A percentile compares a stretch with the other conserved stretches of the same genome.
Conservation (phyloP, 176 grass and related monocot species). For the Raddia guianensis region DNA sequence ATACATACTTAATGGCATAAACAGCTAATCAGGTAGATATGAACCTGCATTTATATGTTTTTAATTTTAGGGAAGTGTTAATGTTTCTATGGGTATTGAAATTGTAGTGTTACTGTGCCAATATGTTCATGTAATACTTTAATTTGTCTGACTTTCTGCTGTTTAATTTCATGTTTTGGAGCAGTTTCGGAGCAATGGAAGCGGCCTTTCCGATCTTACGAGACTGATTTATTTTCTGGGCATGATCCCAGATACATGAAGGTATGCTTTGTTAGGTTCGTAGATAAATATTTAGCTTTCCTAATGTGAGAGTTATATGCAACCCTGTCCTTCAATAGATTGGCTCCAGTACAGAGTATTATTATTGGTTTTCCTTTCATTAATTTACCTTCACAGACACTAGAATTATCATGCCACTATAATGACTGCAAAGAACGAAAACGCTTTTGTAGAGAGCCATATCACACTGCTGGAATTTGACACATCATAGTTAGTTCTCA, state of each 20-base stretch:
- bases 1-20: background rate
- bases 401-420: background rate
- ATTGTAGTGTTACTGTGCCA: background rate
- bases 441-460: background rate
- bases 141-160: slow-evolving; percentile 39
- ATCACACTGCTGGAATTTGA: background rate
- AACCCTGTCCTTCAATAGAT: slow-evolving; percentile 5
- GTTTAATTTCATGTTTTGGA: slow-evolving; percentile 28
- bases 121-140: slow-evolving; percentile 3
- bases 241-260: slow-evolving; percentile 72
- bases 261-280: slow-evolving; percentile 48
- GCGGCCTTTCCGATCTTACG: slow-evolving; percentile 54
- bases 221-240: slow-evolving; percentile 58
- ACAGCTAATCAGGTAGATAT: background rate
- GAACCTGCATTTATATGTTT: background rate
- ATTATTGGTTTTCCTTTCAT: slow-evolving; percentile 10
- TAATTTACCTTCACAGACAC: background rate
- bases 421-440: background rate
- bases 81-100: background rate
- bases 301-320: background rate
- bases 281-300: background rate
- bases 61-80: background rate
- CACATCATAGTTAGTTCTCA: slow-evolving; percentile 10
- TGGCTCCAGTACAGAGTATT: background rate
- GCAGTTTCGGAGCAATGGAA: slow-evolving; percentile 59